These are phyloP conservation scores for Graphium sp. DNA, from an alignment of 2,329 filamentous ascomycete species.

Conservation along the genomic window DNA sequence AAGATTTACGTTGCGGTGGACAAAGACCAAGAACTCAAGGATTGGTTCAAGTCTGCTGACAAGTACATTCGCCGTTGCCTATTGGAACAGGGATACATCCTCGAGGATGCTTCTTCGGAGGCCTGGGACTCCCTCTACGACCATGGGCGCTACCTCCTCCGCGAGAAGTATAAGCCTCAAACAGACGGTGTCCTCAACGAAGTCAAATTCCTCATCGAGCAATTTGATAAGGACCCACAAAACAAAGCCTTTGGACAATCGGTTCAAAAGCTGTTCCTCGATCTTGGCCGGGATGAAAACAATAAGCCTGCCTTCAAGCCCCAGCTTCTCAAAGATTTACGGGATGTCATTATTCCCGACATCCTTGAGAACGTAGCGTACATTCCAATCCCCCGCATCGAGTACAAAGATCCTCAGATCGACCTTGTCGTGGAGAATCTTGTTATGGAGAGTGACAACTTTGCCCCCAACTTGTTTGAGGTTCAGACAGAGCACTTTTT, in stretches of 20 bases:
- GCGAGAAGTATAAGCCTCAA: conserved; percentile 73
- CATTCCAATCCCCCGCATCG: conserved; percentile 83
- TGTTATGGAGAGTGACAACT: conserved; percentile 88
- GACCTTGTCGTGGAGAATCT: conserved; percentile 90
- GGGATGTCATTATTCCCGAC: conserved; percentile 69
- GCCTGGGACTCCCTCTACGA: conserved; percentile 82
- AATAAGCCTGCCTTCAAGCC: conserved; percentile 86
- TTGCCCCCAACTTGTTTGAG: conserved; percentile 84
- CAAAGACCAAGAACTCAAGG: conserved; percentile 66
- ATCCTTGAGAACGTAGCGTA: conserved; percentile 77
- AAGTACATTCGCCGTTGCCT: conserved; percentile 67
- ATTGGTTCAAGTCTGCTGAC: conserved; percentile 75
- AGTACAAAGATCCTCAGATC: conserved; percentile 69
- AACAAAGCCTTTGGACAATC: conserved; percentile 68
- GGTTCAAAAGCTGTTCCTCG: conserved; percentile 66
- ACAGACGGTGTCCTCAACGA: conserved; percentile 80
- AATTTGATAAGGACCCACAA: conserved; percentile 77
- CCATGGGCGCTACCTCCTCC: conserved; percentile 69
- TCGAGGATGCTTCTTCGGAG: conserved; percentile 61
- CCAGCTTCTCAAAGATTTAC: conserved; percentile 77
- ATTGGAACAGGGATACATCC: conserved; percentile 78
- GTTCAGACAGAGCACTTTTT: conserved; percentile 86
- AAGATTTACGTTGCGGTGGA: conserved; percentile 79
- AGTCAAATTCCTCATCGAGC: conserved; percentile 71
- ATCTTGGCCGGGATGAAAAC: conserved; percentile 73